These are phyloP conservation scores for Monosporascus cannonballus DNA, from an alignment of 2,329 filamentous ascomycete species.

Conservation along the genomic window DNA sequence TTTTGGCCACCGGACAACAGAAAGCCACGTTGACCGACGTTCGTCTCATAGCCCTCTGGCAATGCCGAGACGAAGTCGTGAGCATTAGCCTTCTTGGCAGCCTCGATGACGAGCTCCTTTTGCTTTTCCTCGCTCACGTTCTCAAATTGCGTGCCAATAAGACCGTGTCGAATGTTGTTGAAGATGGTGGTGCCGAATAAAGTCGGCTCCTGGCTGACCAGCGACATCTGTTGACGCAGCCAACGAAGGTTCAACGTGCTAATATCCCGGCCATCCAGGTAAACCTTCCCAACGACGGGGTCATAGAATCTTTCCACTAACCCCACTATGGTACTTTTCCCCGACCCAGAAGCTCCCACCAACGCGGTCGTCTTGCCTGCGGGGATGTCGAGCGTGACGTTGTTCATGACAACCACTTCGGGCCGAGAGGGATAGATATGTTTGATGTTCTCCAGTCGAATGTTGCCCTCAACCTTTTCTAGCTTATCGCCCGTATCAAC, in stretches of 20 bases:
- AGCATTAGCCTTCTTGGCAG: constrained; percentile 86
- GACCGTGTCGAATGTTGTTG: constrained; percentile 82
- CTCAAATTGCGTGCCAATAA: constrained; percentile 79
- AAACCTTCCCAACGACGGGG: constrained; percentile 72
- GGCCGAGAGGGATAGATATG: constrained; percentile 93
- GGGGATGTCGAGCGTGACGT: constrained; percentile 72
- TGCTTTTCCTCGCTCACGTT: constrained; percentile 61
- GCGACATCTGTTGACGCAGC: constrained; percentile 84
- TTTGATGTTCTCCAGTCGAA: constrained; percentile 77
- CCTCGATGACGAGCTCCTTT: constrained; percentile 65
- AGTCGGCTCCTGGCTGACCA: constrained; percentile 90
- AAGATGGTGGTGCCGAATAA: constrained; percentile 87
- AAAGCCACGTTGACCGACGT: constrained; percentile 93
- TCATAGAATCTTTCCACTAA: constrained; percentile 92
- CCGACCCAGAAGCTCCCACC: constrained; percentile 88
- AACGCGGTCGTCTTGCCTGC: constrained; percentile 89
- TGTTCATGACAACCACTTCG: constrained; percentile 82
- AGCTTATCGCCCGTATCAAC: constrained; percentile 66
- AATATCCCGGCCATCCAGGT: constrained; percentile 79
- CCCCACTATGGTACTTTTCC: constrained; percentile 91
- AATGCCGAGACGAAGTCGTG: constrained; percentile 82
- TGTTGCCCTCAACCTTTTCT: constrained; percentile 65
- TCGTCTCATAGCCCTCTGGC: constrained; percentile 85
- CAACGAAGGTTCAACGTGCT: constrained; percentile 78
- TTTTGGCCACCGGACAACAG: constrained; percentile 92